phyloP scores from a whole-genome alignment of 768 basidiomycete genomes.

The Podaxis pistillaris region DNA sequence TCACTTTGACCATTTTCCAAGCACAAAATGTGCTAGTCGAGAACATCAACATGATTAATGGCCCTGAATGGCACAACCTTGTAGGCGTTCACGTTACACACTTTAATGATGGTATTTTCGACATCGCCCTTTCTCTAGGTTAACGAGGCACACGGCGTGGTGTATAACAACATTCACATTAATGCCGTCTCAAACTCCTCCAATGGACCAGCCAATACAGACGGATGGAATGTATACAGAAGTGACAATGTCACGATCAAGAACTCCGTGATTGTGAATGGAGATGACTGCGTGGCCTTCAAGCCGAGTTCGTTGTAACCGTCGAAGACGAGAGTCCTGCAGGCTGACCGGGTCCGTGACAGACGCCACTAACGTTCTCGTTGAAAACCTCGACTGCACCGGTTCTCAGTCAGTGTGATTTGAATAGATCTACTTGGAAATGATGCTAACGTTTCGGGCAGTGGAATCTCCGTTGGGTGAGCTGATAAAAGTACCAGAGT shows the following conservation, averaged over 20 bases:
- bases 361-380: slow-evolving; percentile 53
- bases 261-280: slow-evolving; percentile 52
- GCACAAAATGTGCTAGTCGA: slow-evolving; percentile 45
- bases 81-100: slow-evolving; percentile 23
- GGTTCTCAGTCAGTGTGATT: slow-evolving; percentile 47
- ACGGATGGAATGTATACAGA: slow-evolving; percentile 66
- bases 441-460: slow-evolving; percentile 19
- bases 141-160: slow-evolving; percentile 45
- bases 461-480: slow-evolving; percentile 55
- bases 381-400: slow-evolving; percentile 56
- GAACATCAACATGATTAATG: slow-evolving; percentile 46
- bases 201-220: slow-evolving; percentile 46
- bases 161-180: slow-evolving; percentile 47
- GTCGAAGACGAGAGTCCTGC: not conserved
- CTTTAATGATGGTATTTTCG: not conserved
- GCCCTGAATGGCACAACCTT: slow-evolving; percentile 54
- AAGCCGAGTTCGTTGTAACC: slow-evolving; percentile 40
- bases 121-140: slow-evolving; percentile 29
- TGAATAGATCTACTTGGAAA: not conserved
- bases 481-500: not conserved
- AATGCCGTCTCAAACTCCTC: slow-evolving; percentile 43
- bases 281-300: slow-evolving; percentile 61
- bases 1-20: slow-evolving; percentile 54
- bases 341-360: slow-evolving; percentile 23
- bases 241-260: slow-evolving; percentile 47